Evolutionary conservation across 352 stramenopile genomes (phyloP), one percentile per base, ranked within the genome.

Genomic region (Sclerospora graminicola): DNA sequence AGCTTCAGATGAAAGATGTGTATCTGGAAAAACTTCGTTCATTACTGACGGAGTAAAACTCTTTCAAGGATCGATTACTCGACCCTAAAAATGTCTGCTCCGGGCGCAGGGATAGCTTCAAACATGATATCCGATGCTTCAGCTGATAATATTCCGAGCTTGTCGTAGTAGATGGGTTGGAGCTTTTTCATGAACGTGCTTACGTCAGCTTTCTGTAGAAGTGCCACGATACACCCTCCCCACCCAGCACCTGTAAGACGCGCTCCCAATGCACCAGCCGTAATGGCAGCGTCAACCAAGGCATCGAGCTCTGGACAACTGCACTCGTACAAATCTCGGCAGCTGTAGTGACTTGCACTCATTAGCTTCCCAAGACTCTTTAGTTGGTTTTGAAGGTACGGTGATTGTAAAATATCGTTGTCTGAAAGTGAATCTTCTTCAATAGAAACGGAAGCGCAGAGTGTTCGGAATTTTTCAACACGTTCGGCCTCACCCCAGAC

Each of bases 211-310:
- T 70, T 72, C 13, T 33, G 36, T 2, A 89, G 58, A 10, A 90
- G 41, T 11, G 68, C 54, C 7, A 94, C 74, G 1, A 74, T 66
- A 51, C 78, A 94, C 23, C 82, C 82, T 48, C 82, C 82, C 82
- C 82, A 92, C 0, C 82, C 82, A 48, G 82, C 82, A 27, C 82
- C 82, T 8, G 78, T 92, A 16, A 94, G 48, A 13, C 80, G 65
- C 8, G 74, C 73, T 7, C 82, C 80, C 6, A 86, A 48, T 14
- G 82, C 80, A 13, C 78, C 76, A 28, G 46, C 60, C 1, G 46
- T 34, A 14, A 60, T 52, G 29, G 57, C 61, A 20, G 56, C 62
- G 19, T 57, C 56, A 10, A 89, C 71, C n/a, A 94, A 55, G 23
- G 42, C 39, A 28, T 94, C 81, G 19, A 94, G 51, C 42, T 84